Evolutionary conservation across 129 eudicot species (phyloP).

Genomic region (Cynara cardunculus): DNA sequence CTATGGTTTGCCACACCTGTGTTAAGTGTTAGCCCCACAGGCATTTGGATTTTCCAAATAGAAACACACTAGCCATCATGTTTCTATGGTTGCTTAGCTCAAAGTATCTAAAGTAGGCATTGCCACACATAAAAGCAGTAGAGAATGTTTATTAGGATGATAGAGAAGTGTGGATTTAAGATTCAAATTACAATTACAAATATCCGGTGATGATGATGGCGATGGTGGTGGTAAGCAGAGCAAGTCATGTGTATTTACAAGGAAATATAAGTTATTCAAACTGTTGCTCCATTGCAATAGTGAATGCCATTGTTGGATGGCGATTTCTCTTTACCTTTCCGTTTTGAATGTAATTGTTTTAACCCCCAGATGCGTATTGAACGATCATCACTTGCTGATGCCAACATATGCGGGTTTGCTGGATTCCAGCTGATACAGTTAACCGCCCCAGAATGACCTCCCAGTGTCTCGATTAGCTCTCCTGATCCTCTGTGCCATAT

Average conservation of each 20-base stretch:
- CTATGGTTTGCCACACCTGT: too few species aligned
- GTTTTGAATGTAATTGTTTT: conserved; percentile 43
- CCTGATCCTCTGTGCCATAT: conserved; percentile 87
- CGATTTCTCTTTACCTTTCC: conserved; percentile 27
- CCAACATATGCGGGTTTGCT: conserved; percentile 82
- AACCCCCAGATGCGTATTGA: conserved; percentile 89
- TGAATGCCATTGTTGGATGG: conserved; percentile 41
- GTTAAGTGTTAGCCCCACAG: too few species aligned
- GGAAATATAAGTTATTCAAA: conserved; percentile 20
- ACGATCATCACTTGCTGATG: conserved; percentile 91
- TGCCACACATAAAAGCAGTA: conserved; percentile 21
- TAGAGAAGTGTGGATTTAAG: conserved; percentile 12
- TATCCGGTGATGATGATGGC: conserved; percentile 15
- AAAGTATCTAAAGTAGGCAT: neutral
- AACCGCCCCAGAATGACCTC: conserved; percentile 87
- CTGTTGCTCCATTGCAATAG: conserved; percentile 61
- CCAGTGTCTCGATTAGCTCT: conserved; percentile 54
- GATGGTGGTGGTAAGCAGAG: conserved; percentile 7
- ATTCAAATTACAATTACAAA: conserved; percentile 35
- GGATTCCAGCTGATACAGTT: conserved; percentile 97
- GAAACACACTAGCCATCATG: neutral
- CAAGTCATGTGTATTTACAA: conserved; percentile 34
- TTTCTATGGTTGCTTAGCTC: neutral
- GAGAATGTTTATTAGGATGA: conserved; percentile 22
- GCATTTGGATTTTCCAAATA: too few species aligned